Evolutionary conservation across 495 filamentous ascomycete species (phyloP).

Genomic region (Staphylotrichum tortipilum): DNA sequence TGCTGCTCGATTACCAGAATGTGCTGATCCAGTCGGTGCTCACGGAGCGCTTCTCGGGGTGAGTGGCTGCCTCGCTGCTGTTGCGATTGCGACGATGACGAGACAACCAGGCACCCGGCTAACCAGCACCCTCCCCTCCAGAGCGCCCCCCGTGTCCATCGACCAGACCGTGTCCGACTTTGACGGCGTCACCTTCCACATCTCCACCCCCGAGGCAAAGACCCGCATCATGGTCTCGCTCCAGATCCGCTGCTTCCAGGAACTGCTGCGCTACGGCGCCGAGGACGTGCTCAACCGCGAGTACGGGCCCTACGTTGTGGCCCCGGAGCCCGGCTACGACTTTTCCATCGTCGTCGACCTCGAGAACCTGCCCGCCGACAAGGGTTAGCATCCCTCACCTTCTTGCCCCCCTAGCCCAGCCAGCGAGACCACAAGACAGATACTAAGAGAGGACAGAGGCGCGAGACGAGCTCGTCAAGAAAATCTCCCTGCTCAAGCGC

Average conservation of each 20-base stretch:
- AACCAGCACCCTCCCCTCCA: constrained; percentile 25
- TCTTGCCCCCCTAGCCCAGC: neutral
- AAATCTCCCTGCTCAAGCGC: constrained; percentile 82
- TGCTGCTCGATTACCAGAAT: constrained; percentile 98
- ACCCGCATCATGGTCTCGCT: constrained; percentile 89
- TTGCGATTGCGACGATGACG: neutral
- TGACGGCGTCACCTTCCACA: constrained; percentile 93
- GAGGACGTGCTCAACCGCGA: constrained; percentile 84
- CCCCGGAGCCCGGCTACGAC: constrained; percentile 83
- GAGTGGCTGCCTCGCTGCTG: constrained; percentile 22
- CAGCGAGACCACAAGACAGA: neutral
- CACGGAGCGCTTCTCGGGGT: constrained; percentile 91
- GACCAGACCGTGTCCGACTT: constrained; percentile 98
- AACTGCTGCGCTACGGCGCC: constrained; percentile 87
- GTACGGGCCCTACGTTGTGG: constrained; percentile 84
- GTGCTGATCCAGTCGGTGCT: constrained; percentile 92
- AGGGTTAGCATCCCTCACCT: constrained; percentile 38
- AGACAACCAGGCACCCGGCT: neutral
- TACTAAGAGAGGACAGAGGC: constrained; percentile 45
- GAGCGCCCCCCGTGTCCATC: constrained; percentile 74
- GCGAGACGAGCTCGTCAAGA: constrained; percentile 73
- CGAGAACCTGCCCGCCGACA: constrained; percentile 71
- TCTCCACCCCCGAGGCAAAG: constrained; percentile 90
- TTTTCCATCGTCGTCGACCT: constrained; percentile 87
- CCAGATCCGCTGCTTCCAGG: constrained; percentile 84